Conservation (phyloP, 768 basidiomycete species). For the Agrocybe pediades region DNA sequence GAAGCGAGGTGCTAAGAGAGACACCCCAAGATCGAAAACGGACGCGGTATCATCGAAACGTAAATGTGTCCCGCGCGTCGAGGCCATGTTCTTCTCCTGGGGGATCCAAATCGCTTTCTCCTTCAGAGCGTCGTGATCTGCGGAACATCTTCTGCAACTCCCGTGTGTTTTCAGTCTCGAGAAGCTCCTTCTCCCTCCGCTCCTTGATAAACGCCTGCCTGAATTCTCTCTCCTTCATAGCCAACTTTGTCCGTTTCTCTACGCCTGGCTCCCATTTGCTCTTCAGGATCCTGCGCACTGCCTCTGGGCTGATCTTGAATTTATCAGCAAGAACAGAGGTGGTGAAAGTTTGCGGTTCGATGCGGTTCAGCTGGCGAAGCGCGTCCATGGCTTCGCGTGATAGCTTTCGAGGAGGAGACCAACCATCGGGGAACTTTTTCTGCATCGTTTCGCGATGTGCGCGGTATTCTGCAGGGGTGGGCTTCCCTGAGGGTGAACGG, state of each 20-base stretch:
- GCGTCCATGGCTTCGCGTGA: conserved; percentile 86
- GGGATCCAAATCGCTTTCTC: conserved; percentile 12
- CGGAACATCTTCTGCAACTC: conserved; percentile 17
- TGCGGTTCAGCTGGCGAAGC: conserved; percentile 62
- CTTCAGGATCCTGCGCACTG: conserved; percentile 76
- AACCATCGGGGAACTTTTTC: conserved; percentile 62
- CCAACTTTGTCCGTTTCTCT: conserved; percentile 51
- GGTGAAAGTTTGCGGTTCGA: conserved; percentile 65
- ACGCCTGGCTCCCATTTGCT: conserved; percentile 68
- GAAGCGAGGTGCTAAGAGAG: conserved; percentile 16
- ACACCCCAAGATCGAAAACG: not conserved
- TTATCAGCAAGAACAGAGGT: conserved; percentile 71
- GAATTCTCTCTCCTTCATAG: conserved; percentile 49
- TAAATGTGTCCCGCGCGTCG: conserved; percentile 36
- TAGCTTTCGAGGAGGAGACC: conserved; percentile 79
- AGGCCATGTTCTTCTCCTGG: conserved; percentile 19
- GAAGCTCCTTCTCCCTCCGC: conserved; percentile 39
- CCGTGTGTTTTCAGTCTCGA: conserved; percentile 23
- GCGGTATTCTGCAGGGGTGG: conserved; percentile 51
- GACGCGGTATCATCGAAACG: conserved; percentile 36
- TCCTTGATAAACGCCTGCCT: conserved; percentile 39
- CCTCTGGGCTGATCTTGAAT: conserved; percentile 82
- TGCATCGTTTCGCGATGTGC: conserved; percentile 53
- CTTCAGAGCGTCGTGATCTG: conserved; percentile 13
- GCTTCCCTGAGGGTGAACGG: conserved; percentile 36